These are phyloP conservation scores for Solanum chmielewskii DNA, from an alignment of 257 asterid species.

Conservation along the genomic window DNA sequence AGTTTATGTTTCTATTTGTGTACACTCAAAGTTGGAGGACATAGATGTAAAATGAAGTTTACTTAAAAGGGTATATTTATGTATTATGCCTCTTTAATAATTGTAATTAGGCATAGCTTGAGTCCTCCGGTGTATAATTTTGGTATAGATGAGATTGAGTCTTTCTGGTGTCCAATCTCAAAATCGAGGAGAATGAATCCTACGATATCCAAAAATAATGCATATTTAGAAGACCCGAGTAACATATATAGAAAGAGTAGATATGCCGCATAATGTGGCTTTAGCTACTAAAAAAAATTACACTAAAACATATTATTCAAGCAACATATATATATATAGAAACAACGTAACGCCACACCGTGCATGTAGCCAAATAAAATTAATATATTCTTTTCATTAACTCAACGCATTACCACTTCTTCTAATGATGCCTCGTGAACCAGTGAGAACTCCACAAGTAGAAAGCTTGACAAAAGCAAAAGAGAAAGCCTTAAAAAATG, in stretches of 20 bases:
- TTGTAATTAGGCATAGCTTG: too few relatives aligned
- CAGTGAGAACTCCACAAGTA: slow-evolving; percentile 24
- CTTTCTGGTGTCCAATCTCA: too few relatives aligned
- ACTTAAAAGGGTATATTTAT: too few relatives aligned
- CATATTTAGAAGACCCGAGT: neutral
- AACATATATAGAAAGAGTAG: neutral
- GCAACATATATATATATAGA: neutral
- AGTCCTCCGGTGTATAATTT: neutral
- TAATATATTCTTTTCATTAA: neutral
- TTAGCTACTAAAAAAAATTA: neutral
- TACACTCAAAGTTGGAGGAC: too few relatives aligned
- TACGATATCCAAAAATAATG: too few relatives aligned
- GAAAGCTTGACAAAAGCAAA: slow-evolving; percentile 38
- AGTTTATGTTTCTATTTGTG: too few relatives aligned
- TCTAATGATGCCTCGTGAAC: slow-evolving; percentile 26
- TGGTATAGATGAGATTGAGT: neutral
- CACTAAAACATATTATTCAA: too few relatives aligned
- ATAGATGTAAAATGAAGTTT: too few relatives aligned
- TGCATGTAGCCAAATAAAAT: neutral
- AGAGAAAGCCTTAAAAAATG: slow-evolving; percentile 27
- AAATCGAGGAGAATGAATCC: neutral
- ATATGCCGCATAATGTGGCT: neutral
- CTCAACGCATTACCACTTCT: slow-evolving; percentile 14
- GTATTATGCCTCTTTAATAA: too few relatives aligned
- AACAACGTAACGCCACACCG: neutral